A percentile compares a stretch with the other conserved stretches of the same genome.
Conservation (phyloP, 208 protist genomes). For the Leishmania gerbilli region DNA sequence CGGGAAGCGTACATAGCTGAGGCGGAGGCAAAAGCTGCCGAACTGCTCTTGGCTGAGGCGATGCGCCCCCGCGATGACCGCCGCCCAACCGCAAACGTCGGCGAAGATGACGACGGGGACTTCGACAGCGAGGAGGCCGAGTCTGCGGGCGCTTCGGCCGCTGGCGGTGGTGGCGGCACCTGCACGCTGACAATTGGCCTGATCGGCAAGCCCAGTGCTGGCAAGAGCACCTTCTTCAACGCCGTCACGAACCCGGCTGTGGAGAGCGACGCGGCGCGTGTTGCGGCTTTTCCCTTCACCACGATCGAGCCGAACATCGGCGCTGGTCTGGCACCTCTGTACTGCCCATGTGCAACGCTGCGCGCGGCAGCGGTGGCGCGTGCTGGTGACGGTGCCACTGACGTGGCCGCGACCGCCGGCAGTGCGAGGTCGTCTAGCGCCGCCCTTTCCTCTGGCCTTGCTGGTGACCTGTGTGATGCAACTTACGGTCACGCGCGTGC, state of each 20-base stretch:
- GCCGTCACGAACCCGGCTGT: conserved; percentile 83
- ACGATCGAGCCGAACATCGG: conserved; percentile 94
- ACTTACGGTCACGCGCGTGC: conserved; percentile 61
- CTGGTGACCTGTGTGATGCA: conserved; percentile 49
- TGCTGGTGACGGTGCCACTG: neutral
- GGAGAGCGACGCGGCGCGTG: conserved; percentile 80
- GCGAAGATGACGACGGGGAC: conserved; percentile 7
- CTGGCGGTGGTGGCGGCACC: conserved; percentile 38
- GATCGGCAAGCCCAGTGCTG: conserved; percentile 92
- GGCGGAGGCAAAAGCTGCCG: conserved; percentile 37
- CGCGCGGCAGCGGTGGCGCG: neutral
- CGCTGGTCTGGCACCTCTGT: conserved; percentile 52
- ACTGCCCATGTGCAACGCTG: conserved; percentile 67
- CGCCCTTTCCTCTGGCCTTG: conserved; percentile 11
- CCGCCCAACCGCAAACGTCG: neutral
- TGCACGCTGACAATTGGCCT: conserved; percentile 91
- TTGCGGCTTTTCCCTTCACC: conserved; percentile 94
- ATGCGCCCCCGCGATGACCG: conserved; percentile 6
- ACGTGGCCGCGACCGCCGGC: neutral
- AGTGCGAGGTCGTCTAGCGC: neutral
- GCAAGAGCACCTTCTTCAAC: conserved; percentile 96
- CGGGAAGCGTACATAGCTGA: conserved; percentile 37
- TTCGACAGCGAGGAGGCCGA: neutral
- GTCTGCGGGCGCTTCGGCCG: neutral
- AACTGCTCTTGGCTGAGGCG: conserved; percentile 21